A percentile compares a stretch with the other conserved stretches of the same genome.
These are phyloP conservation scores for Mallotus japonicus DNA, from an alignment of 441 rosid species.

Conservation along the genomic window DNA sequence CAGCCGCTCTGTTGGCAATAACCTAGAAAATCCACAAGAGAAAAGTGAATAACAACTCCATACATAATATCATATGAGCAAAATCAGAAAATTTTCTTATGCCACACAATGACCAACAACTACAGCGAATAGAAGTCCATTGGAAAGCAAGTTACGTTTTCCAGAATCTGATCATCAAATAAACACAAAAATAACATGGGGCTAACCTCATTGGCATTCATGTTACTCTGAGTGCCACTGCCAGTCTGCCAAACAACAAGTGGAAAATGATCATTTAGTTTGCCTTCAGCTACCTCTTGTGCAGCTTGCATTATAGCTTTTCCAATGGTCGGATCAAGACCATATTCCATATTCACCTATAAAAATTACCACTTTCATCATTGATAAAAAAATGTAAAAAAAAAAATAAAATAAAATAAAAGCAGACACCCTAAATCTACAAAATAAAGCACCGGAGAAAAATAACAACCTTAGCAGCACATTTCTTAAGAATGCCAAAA, in stretches of 20 bases:
- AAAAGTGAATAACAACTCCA: too few relatives aligned
- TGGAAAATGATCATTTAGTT: slow-evolving; percentile 81
- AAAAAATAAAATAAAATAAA: too few relatives aligned
- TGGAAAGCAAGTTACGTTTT: not conserved
- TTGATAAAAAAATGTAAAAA: not conserved
- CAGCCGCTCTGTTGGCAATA: slow-evolving; percentile 96
- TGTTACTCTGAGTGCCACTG: slow-evolving; percentile 98
- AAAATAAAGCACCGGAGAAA: not conserved
- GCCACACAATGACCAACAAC: too few relatives aligned
- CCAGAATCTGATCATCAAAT: too few relatives aligned
- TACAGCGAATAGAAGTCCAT: not conserved
- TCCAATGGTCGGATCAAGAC: slow-evolving; percentile 80
- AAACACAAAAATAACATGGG: not conserved
- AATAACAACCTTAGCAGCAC: slow-evolving; percentile 75
- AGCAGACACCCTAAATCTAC: not conserved
- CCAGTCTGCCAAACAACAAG: slow-evolving; percentile 99
- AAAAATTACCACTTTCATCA: not conserved
- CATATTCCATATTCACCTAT: slow-evolving; percentile 88
- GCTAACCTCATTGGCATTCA: slow-evolving; percentile 95
- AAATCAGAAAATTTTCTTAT: too few relatives aligned
- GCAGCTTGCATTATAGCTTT: slow-evolving; percentile 94
- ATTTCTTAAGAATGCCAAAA: slow-evolving; percentile 84
- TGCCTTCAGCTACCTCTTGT: slow-evolving; percentile 90
- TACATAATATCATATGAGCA: too few relatives aligned
- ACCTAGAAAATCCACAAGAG: slow-evolving; percentile 43